phyloP scores from a whole-genome alignment of 352 stramenopile genomes.

The Peronosclerospora sorghi region DNA sequence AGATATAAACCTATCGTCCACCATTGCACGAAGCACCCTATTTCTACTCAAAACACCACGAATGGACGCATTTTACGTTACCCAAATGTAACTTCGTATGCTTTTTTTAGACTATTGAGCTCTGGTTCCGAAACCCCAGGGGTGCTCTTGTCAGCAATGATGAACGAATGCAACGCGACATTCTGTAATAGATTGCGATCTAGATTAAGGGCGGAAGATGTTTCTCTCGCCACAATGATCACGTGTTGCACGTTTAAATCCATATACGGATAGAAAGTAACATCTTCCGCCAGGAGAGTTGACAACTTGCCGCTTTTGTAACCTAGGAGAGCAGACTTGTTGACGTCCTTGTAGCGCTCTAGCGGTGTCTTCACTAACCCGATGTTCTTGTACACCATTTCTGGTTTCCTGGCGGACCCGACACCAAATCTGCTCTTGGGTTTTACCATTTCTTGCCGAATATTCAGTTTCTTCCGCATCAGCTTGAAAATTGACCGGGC shows the following conservation, averaged over 20 bases:
- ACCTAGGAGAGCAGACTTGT: conserved; percentile 42
- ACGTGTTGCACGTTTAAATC: conserved; percentile 45
- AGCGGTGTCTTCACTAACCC: conserved; percentile 62
- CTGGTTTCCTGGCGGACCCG: conserved; percentile 46
- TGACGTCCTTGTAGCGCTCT: conserved; percentile 53
- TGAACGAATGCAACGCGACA: conserved; percentile 37
- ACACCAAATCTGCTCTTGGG: conserved; percentile 46
- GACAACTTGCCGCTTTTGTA: conserved; percentile 55
- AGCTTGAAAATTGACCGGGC: conserved; percentile 40
- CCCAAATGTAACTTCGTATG: conserved; percentile 19
- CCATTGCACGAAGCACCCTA: background rate
- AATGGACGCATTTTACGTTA: conserved; percentile 3
- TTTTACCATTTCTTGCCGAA: conserved; percentile 43
- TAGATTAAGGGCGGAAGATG: conserved; percentile 29
- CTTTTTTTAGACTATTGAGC: conserved; percentile 17
- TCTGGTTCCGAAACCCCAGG: conserved; percentile 22
- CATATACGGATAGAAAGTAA: conserved; percentile 53
- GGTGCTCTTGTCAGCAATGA: conserved; percentile 34
- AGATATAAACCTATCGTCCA: conserved; percentile 14
- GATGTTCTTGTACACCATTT: conserved; percentile 43
- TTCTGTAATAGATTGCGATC: conserved; percentile 32
- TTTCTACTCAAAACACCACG: background rate
- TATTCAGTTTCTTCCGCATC: conserved; percentile 45
- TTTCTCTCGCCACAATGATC: conserved; percentile 46
- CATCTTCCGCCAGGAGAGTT: conserved; percentile 48